Base-by-base conservation (phyloP, 2,329 filamentous ascomycete species). In the Alternaria gansuensis region DNA sequence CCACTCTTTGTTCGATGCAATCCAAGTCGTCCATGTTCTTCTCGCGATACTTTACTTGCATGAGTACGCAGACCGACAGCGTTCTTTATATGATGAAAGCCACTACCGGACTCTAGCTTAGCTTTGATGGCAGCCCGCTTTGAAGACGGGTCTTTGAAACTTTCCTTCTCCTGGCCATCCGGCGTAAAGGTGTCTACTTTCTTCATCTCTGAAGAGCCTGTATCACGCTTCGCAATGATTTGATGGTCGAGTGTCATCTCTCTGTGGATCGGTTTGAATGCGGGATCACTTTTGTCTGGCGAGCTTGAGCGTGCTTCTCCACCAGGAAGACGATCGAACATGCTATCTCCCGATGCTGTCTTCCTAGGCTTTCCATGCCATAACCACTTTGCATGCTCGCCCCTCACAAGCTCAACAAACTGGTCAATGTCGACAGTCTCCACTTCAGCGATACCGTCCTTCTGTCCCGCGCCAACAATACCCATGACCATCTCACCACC, bases 401-500 rank as follows among this genome's bases (percentile, higher is more conserved):
- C 94, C 61, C 88, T 89, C 0, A 90, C 87, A 26, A 96, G 82
- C 59, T 87, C 87, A 48, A 92, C 85, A 66, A 98, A 96, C 44
- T 84, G 88, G 67, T 96, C 93, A 53, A 97, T 87, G 71, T 98
- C 93, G 9, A 92, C 83, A 0, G 93, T 98, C 79, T 99, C 95
- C 34, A 97, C 89, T 69, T 97, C 94, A 4, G 91, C 90, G 65
- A 98, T 93, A 3, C 92, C 92, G 55, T 89, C 92, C 77, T 96
- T 96, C 68, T 96, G 93, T 46, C 90, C 88, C 33, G 82, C 80
- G 26, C 90, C 90, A 5, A 97, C 93, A 83, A 96, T 96, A n/a
- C 92, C 93, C 82, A 96, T 92, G 45, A 97, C 90, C 80, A 97
- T 91, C 76, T 97, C 94, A 46, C 93, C 93, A 52, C 94, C 90